Conservation (phyloP, 345 rosid genomes). For the Iberis pinnata region DNA sequence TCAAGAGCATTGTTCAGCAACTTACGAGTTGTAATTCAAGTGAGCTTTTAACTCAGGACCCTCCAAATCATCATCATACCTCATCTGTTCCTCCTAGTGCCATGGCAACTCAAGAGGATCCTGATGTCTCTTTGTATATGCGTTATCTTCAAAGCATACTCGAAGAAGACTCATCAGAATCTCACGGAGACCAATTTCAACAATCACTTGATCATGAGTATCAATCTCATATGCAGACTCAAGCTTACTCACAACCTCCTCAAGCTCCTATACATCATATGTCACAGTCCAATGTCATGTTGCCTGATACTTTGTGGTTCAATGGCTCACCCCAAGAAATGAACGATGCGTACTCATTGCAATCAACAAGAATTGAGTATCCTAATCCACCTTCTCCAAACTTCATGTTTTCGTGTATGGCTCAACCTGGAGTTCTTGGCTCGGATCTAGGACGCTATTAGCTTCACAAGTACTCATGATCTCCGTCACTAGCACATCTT, state of each 20-base stretch:
- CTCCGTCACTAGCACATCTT: no score
- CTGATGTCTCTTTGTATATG: conserved; percentile 59
- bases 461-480: no score
- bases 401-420: conserved; percentile 53
- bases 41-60: conserved; percentile 53
- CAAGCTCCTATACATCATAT: conserved; percentile 24
- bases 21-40: conserved; percentile 61
- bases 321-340: conserved; percentile 36
- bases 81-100: conserved; percentile 25
- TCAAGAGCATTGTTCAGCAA: conserved; percentile 68
- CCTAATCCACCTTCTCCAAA: conserved; percentile 54
- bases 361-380: conserved; percentile 50
- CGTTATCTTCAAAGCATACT: conserved; percentile 53
- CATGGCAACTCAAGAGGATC: conserved; percentile 33
- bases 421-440: conserved; percentile 49
- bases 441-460: conserved; percentile 33
- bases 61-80: conserved; percentile 44
- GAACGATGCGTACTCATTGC: conserved; percentile 43
- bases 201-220: conserved; percentile 30
- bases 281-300: conserved; percentile 11
- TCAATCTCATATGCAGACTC: conserved; percentile 21
- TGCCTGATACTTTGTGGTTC: conserved; percentile 25
- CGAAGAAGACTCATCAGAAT: conserved; percentile 33
- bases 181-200: conserved; percentile 37
- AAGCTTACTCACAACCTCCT: conserved; percentile 12